Base-by-base conservation (phyloP, 2,329 filamentous ascomycete species). In the Sporothrix inflata region DNA sequence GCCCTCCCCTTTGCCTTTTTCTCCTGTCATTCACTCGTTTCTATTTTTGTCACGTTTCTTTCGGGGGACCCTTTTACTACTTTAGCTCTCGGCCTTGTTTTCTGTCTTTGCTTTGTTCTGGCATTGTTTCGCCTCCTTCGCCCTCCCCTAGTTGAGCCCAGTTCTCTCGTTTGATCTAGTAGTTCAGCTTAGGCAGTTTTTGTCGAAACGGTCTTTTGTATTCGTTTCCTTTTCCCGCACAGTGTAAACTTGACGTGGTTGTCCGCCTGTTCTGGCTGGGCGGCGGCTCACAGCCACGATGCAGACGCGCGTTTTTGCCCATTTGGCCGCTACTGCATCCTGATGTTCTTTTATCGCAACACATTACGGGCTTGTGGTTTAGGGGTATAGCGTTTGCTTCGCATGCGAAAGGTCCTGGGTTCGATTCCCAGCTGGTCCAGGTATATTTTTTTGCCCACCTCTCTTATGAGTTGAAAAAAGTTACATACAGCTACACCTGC, bases 351-450 rank as follows among this genome's bases (percentile, higher is more conserved):
- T 21, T n/a, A 53, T 53, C 49, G 11, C 9, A 40, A n/a, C 30
- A 55, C 27, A 34, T 4, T 24, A 57, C 3, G 55, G 55, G 30
- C 55, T 19, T 60, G 55, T 60, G 55, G 55, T 60, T 60, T 60
- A 60, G 55, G 27, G 55, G 55, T 60, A 60, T 60, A 60, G 38
- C 55, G 55, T 60, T 60, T 27, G 55, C 55, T 60, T 60, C 27
- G 55, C 55, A 60, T 60, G 55, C 55, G 55, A 60, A 60, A 60
- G 55, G 55, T 60, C 55, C 55, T 60, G 55, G 55, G 55, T 60
- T 60, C 55, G 55, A 60, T 60, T 60, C 55, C 30, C 55, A 60
- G 55, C 55, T 30, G 19, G 55, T 60, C 55, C 55, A 60, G 4
- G 30, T 34, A 12, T 5, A 12, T 5, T 40, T 40, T 60, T 60